Evolutionary conservation across 495 filamentous ascomycete genomes (phyloP), one percentile per base, ranked within the genome.

Genomic region (Lichenothelia convexa): DNA sequence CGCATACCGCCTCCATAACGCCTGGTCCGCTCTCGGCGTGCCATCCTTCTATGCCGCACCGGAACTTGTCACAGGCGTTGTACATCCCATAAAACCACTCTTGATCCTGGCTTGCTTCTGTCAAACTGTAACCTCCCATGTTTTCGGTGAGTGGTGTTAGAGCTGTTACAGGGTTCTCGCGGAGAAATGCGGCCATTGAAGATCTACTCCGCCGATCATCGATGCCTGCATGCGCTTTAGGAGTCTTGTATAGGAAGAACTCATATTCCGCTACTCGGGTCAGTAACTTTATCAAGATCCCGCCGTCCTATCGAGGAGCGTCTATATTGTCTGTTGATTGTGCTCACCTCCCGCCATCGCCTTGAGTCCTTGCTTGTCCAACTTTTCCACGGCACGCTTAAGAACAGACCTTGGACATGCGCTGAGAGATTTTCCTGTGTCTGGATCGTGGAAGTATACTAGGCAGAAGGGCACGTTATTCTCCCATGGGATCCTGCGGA

Each of bases 101-200:
- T 55, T 89, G 75, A 45, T 97, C 94, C 46, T 93, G 83, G 16
- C 84, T 69, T 0, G 89, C 81, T 9, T 86, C 66, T n/a, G 84
- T 93, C 47, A 97, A 60, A 44, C 80, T 89, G 61, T 97, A 97
- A 20, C 86, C 89, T 46, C 94, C 94, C 89, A 97, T 97, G 40
- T 89, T 89, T 53, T 94, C 83, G 15, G 89, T 93, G 21, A 97
- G 49, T 21, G 73, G 53, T 1, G 84, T 83, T 5, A 93, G 67
- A 1, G 69, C 48, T 21, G 78, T 64, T 20, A 76, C 70, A 0
- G 80, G 64, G 46, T 93, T 85, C 18, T 78, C 56, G 42, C 68
- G 65, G 2, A 93, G 67, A 50, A 76, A 93, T 2, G 61, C 53
- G 16, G 80, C 81, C 1, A 80, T 80, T 0, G 78, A 70, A n/a